These are phyloP conservation scores for Pontederia crassipes DNA, from an alignment of 176 grass and related monocot genomes.

Conservation along the genomic window DNA sequence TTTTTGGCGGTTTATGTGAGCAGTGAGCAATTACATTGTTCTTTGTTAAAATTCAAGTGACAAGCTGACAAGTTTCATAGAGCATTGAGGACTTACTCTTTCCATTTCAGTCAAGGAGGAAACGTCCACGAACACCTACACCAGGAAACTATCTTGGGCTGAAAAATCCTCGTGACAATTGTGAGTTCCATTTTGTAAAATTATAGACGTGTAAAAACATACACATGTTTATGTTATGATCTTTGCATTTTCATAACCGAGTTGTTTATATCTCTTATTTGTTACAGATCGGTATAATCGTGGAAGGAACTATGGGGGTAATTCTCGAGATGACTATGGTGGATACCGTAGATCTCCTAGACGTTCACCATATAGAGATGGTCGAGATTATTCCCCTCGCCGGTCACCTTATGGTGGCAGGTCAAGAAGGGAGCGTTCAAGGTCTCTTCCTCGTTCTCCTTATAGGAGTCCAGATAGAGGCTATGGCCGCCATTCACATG, in stretches of 20 bases:
- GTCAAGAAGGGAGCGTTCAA: constrained; percentile 5
- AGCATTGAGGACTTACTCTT: neutral
- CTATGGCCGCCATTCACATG: constrained; percentile 1
- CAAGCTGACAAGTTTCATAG: no score
- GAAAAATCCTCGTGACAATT: neutral
- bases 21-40: no score
- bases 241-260: neutral
- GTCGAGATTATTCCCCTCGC: neutral
- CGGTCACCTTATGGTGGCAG: constrained; percentile 7
- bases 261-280: neutral
- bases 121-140: constrained; percentile 13
- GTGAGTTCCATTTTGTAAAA: neutral
- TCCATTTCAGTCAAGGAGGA: constrained; percentile 14
- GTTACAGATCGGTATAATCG: constrained; percentile 1
- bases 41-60: neutral
- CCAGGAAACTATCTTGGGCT: constrained; percentile 9
- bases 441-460: constrained; percentile 1
- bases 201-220: neutral
- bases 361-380: neutral
- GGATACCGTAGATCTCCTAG: constrained; percentile 5
- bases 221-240: neutral
- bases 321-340: constrained; percentile 4
- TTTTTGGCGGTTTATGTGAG: no score
- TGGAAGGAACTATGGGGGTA: neutral
- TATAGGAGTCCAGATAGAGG: constrained; percentile 5